Conservation (phyloP, 1,284 basidiomycete genomes). For the Malassezia nana region DNA sequence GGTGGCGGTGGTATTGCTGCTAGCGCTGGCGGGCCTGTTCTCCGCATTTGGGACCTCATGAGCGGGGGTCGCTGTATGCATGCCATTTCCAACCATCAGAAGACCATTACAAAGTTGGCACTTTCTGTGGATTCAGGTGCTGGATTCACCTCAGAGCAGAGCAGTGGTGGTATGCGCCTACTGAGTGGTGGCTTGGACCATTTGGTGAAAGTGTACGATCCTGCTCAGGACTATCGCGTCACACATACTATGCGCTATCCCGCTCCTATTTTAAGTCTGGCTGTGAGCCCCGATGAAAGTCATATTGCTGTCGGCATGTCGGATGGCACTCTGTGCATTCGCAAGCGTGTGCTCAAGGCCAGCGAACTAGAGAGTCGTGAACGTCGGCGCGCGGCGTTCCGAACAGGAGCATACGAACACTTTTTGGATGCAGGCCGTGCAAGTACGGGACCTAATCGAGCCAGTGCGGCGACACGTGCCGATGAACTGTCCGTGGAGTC, state of each 20-base stretch:
- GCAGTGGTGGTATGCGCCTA: constrained; percentile 59
- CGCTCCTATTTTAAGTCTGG: constrained; percentile 77
- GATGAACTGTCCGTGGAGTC: constrained; percentile 55
- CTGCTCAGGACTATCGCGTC: constrained; percentile 63
- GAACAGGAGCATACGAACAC: constrained; percentile 61
- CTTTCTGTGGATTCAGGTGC: constrained; percentile 36
- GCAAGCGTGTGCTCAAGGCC: constrained; percentile 60
- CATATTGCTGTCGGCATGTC: constrained; percentile 93
- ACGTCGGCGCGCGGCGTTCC: constrained; percentile 52
- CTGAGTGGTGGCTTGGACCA: constrained; percentile 86
- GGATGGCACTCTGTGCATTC: constrained; percentile 68
- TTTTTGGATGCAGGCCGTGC: constrained; percentile 51
- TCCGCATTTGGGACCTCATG: constrained; percentile 90
- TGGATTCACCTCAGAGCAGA: constrained; percentile 21
- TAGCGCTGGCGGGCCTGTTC: constrained; percentile 79
- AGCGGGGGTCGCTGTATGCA: constrained; percentile 62
- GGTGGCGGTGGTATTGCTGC: constrained; percentile 65
- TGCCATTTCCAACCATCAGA: constrained; percentile 72
- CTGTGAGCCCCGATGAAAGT: constrained; percentile 92
- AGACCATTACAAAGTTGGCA: constrained; percentile 76
- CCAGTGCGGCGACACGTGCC: constrained; percentile 24
- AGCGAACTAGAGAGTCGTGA: constrained; percentile 55
- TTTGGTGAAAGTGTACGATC: constrained; percentile 96
- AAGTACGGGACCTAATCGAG: not conserved
- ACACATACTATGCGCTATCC: constrained; percentile 98